These are phyloP conservation scores for Xerocomus subilludens DNA, from an alignment of 1,284 basidiomycete species.

Conservation along the genomic window DNA sequence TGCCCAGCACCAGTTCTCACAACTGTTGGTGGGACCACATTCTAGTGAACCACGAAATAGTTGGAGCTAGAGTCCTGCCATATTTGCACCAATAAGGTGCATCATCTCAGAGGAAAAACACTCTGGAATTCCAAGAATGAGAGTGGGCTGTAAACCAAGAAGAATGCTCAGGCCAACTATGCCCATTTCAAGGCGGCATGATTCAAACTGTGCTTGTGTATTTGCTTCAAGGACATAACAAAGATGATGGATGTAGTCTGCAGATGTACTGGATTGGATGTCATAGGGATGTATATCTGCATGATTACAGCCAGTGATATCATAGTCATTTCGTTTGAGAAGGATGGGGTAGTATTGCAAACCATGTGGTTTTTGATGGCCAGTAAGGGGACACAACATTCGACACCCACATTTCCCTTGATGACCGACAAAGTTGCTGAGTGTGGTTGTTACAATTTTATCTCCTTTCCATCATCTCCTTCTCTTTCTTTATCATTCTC, in stretches of 20 bases:
- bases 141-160: constrained; percentile 1
- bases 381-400: not conserved
- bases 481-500: too few species aligned
- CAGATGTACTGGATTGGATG: not conserved
- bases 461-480: too few species aligned
- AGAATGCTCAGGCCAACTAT: constrained; percentile 6
- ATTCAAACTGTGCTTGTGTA: not conserved
- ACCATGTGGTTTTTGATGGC: not conserved
- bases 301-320: not conserved
- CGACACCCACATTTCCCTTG: constrained; percentile 12
- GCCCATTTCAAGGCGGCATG: not conserved
- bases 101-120: constrained; percentile 1
- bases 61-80: not conserved
- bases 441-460: too few species aligned
- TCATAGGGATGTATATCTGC: not conserved
- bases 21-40: not conserved
- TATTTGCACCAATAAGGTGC: constrained; percentile 6
- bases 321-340: constrained; percentile 13
- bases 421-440: constrained; percentile 15
- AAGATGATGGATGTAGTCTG: not conserved
- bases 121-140: not conserved
- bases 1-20: not conserved
- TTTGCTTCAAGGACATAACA: not conserved
- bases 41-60: not conserved
- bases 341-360: constrained; percentile 17